A percentile compares a stretch with the other conserved stretches of the same genome.
Conservation (phyloP, 495 filamentous ascomycete genomes). For the Lindgomyces ingoldianus region DNA sequence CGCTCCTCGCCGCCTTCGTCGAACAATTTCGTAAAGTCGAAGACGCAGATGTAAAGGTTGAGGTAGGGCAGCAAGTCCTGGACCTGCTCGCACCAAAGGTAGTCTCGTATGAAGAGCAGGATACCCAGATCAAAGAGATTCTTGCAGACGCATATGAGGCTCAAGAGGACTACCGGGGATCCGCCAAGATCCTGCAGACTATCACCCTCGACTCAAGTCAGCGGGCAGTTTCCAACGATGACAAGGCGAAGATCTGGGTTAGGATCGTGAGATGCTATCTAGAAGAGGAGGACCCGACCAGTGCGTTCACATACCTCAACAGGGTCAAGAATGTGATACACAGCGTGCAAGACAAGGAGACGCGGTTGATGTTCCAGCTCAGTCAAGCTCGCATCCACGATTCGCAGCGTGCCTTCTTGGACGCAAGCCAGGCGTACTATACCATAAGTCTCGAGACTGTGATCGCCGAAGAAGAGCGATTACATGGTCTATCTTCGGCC, state of each 20-base stretch:
- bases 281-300: slow-evolving; percentile 88
- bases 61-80: slow-evolving; percentile 68
- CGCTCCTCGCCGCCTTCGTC: slow-evolving; percentile 69
- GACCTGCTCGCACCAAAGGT: slow-evolving; percentile 63
- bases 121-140: slow-evolving; percentile 72
- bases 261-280: slow-evolving; percentile 93
- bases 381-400: slow-evolving; percentile 92
- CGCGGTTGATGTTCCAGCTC: slow-evolving; percentile 82
- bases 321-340: slow-evolving; percentile 88
- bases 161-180: slow-evolving; percentile 75
- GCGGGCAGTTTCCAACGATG: slow-evolving; percentile 73
- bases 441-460: slow-evolving; percentile 71
- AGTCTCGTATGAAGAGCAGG: slow-evolving; percentile 82
- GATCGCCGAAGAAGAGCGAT: slow-evolving; percentile 80
- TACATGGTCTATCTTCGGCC: slow-evolving; percentile 82
- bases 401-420: slow-evolving; percentile 84
- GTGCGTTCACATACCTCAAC: slow-evolving; percentile 84
- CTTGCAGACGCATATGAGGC: slow-evolving; percentile 81
- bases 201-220: slow-evolving; percentile 88
- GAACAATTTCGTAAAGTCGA: slow-evolving; percentile 56
- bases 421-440: slow-evolving; percentile 84
- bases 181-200: slow-evolving; percentile 74
- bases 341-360: slow-evolving; percentile 67
- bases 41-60: slow-evolving; percentile 61
- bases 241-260: slow-evolving; percentile 82